phyloP scores from a whole-genome alignment of 495 filamentous ascomycete genomes.

The Penicillium cataractarum region DNA sequence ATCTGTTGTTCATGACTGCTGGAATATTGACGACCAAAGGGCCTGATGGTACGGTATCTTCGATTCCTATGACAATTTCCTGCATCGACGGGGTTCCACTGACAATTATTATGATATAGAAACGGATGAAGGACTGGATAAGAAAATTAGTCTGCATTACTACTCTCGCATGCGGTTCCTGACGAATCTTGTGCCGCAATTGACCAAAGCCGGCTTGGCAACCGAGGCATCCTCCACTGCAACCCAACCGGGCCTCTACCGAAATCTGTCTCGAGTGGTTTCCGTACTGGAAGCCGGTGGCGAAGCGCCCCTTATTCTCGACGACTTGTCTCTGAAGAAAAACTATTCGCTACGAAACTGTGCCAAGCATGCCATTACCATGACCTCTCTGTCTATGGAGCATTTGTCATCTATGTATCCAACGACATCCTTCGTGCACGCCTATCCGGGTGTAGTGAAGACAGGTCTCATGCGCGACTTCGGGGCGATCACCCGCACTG shows the following conservation, averaged over 20 bases:
- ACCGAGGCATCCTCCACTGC: background rate
- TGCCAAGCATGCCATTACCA: slow-evolving; percentile 50
- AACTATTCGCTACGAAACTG: slow-evolving; percentile 35
- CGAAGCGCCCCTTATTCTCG: slow-evolving; percentile 52
- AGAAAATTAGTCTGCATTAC: slow-evolving; percentile 58
- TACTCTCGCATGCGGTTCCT: slow-evolving; percentile 72
- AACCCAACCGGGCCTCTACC: slow-evolving; percentile 1
- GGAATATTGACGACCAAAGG: slow-evolving; percentile 37
- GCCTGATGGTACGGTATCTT: slow-evolving; percentile 27
- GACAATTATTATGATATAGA: slow-evolving; percentile 36
- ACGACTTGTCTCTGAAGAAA: slow-evolving; percentile 50
- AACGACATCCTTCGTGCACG: slow-evolving; percentile 60
- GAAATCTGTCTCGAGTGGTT: slow-evolving; percentile 58
- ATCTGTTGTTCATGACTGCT: slow-evolving; percentile 58
- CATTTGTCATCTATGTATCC: background rate
- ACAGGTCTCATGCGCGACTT: slow-evolving; percentile 39
- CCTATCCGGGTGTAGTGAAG: slow-evolving; percentile 58
- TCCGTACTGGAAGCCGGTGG: slow-evolving; percentile 54
- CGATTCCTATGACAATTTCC: background rate
- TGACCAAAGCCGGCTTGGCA: slow-evolving; percentile 39
- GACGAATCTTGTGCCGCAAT: slow-evolving; percentile 61
- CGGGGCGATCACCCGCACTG: slow-evolving; percentile 13
- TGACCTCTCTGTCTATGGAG: slow-evolving; percentile 49
- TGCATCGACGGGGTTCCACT: background rate
- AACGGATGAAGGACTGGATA: slow-evolving; percentile 64